Evolutionary conservation across 495 filamentous ascomycete genomes (phyloP), one percentile per base, ranked within the genome.

Genomic region (Cercophora newfieldiana): DNA sequence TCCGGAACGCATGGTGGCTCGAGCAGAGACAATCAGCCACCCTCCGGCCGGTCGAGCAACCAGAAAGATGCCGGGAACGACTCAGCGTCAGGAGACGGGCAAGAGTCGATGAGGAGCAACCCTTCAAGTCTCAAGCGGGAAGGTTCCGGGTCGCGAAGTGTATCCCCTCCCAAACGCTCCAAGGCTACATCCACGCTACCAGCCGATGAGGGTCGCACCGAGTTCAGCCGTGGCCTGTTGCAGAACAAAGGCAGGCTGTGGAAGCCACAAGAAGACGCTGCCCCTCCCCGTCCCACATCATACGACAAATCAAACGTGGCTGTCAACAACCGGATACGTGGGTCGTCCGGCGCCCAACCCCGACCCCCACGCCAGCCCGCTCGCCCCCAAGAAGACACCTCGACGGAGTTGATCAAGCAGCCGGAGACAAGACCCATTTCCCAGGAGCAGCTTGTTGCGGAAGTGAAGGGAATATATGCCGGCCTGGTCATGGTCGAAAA

Each of bases 401-500:
- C 64, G 16, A 58, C 49, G 3, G 69, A 70, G 37, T 61, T 77
- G 79, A 85, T 76, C 64, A 75, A 71, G 63, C 88, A 91, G 66
- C 86, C 84, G 14, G 85, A 89, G 58, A 89, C 88, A 14, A 76
- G 88, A 49, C 82, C 87, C 7, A 91, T 93, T 21, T 88, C 87
- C n/a, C 86, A 91, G 67, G 90, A 91, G 14, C 88, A 93, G 72
- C 80, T 94, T 1, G 83, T 88, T 19, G 79, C 81, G 1, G 88
- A 93, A 69, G 86, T 90, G 7, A 90, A 91, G 67, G 86, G 80
- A 0, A 96, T 94, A 26, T 94, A 94, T 76, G 85, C 85, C 0
- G 91, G 89, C 0, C 78, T 96, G 1, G 85, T 90, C 2, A 90
- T 91, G 86, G 90, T 93, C 0, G 92, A 96, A 72, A 85, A 85